Evolutionary conservation across 495 filamentous ascomycete genomes (phyloP).

Genomic region (Thermochaetoides thermophila): DNA sequence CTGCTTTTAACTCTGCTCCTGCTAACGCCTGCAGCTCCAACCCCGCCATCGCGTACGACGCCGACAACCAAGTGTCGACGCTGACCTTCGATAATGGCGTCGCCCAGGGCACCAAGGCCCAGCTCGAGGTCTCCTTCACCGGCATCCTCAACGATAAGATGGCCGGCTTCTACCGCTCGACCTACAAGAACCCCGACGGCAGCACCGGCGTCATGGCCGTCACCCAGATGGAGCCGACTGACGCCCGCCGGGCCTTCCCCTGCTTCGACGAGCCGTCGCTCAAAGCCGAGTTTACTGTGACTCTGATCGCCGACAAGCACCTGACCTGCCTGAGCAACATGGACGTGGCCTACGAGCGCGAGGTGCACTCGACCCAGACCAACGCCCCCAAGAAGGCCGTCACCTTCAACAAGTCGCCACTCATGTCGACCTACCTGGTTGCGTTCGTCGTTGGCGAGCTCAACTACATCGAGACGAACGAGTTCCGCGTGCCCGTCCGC

Average conservation of each 20-base stretch:
- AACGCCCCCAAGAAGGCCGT: conserved; percentile 50
- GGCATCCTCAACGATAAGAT: conserved; percentile 64
- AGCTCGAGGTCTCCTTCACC: conserved; percentile 50
- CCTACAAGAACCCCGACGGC: conserved; percentile 52
- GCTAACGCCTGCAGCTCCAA: conserved; percentile 30
- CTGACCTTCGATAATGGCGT: conserved; percentile 47
- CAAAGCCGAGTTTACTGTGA: conserved; percentile 60
- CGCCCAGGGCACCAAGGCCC: conserved; percentile 43
- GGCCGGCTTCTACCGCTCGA: conserved; percentile 71
- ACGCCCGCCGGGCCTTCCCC: conserved; percentile 59
- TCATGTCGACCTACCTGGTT: conserved; percentile 67
- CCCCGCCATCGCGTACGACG: conserved; percentile 43
- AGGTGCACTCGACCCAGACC: conserved; percentile 38
- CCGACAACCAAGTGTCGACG: conserved; percentile 47
- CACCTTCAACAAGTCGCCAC: conserved; percentile 56
- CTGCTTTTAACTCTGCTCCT: background rate
- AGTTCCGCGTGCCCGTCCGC: conserved; percentile 58
- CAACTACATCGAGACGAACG: conserved; percentile 57
- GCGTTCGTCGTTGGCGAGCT: conserved; percentile 67
- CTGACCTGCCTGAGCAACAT: conserved; percentile 70
- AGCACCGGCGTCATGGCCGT: conserved; percentile 51
- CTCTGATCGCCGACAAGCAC: conserved; percentile 57
- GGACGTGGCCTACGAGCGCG: conserved; percentile 53
- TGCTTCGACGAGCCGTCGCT: conserved; percentile 68
- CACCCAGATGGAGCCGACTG: conserved; percentile 73